Evolutionary conservation across 2,329 filamentous ascomycete species (phyloP).

Genomic region (Rutstroemia sp.): DNA sequence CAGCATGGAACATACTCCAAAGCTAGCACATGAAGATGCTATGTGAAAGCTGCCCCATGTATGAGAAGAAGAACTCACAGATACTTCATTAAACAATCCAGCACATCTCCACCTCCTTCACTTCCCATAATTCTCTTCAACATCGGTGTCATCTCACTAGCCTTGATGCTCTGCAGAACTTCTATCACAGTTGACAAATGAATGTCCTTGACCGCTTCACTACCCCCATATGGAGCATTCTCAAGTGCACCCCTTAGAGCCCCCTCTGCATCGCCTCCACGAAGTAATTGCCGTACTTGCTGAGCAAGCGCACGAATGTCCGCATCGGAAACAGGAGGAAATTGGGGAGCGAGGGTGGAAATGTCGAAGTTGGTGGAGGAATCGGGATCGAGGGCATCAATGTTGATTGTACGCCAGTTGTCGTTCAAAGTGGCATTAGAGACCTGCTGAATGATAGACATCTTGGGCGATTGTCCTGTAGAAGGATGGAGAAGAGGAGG

Average conservation of each 20-base stretch:
- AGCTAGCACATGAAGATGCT: not conserved
- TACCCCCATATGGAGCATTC: constrained; percentile 67
- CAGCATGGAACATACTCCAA: not conserved
- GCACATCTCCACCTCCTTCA: constrained; percentile 71
- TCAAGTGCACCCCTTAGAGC: constrained; percentile 79
- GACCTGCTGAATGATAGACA: constrained; percentile 64
- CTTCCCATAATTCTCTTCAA: constrained; percentile 72
- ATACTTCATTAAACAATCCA: constrained; percentile 97
- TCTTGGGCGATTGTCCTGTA: constrained; percentile 26
- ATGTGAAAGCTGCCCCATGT: no score
- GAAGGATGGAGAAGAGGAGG: not conserved
- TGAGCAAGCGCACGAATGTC: constrained; percentile 71
- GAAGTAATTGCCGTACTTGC: constrained; percentile 80
- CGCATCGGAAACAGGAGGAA: constrained; percentile 64
- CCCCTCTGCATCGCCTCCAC: constrained; percentile 80
- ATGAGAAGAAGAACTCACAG: constrained; percentile 51
- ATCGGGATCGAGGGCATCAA: constrained; percentile 85
- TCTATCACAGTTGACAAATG: constrained; percentile 86
- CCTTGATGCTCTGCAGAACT: constrained; percentile 92
- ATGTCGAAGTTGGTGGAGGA: constrained; percentile 88
- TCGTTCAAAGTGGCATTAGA: constrained; percentile 52
- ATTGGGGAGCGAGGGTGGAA: constrained; percentile 67
- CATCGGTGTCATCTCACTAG: constrained; percentile 88
- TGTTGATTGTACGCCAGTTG: constrained; percentile 83
- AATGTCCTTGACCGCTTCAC: constrained; percentile 60